Evolutionary conservation across 2,329 filamentous ascomycete species (phyloP).

Genomic region (Trichophyton simii): DNA sequence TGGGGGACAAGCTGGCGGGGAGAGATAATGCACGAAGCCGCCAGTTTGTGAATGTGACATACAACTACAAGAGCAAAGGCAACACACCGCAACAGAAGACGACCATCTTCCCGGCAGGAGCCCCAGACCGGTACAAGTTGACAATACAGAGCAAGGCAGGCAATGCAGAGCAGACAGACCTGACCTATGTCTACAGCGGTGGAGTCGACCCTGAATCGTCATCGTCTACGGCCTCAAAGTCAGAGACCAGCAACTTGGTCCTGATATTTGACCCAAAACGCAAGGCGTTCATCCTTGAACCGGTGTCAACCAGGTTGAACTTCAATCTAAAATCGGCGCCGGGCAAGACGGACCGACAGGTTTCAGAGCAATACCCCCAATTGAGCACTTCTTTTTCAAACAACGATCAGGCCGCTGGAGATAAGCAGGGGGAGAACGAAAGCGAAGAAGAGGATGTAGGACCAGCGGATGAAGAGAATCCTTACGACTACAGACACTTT

Average conservation of each 20-base stretch:
- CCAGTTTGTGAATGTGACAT: slow-evolving; percentile 31
- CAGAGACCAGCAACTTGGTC: slow-evolving; percentile 28
- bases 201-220: slow-evolving; percentile 25
- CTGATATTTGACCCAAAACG: slow-evolving; percentile 64
- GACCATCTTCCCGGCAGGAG: slow-evolving; percentile 22
- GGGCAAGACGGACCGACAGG: slow-evolving; percentile 50
- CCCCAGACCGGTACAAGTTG: slow-evolving; percentile 28
- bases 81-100: slow-evolving; percentile 28
- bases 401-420: slow-evolving; percentile 20
- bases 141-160: slow-evolving; percentile 31
- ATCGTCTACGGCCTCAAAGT: slow-evolving; percentile 15
- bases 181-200: slow-evolving; percentile 31
- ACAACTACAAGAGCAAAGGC: slow-evolving; percentile 36
- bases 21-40: slow-evolving; percentile 15
- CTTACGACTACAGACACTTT: slow-evolving; percentile 40
- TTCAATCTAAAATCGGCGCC: slow-evolving; percentile 71
- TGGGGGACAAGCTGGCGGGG: slow-evolving; percentile 31
- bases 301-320: slow-evolving; percentile 66
- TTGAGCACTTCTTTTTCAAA: slow-evolving; percentile 35
- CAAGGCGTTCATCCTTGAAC: slow-evolving; percentile 70
- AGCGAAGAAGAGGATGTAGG: slow-evolving; percentile 29
- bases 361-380: slow-evolving; percentile 56
- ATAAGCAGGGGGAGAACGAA: slow-evolving; percentile 17
- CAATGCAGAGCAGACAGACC: slow-evolving; percentile 26
- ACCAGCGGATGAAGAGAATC: slow-evolving; percentile 33